Conservation (phyloP, 2,329 filamentous ascomycete species). For the Cladosporium sp. region DNA sequence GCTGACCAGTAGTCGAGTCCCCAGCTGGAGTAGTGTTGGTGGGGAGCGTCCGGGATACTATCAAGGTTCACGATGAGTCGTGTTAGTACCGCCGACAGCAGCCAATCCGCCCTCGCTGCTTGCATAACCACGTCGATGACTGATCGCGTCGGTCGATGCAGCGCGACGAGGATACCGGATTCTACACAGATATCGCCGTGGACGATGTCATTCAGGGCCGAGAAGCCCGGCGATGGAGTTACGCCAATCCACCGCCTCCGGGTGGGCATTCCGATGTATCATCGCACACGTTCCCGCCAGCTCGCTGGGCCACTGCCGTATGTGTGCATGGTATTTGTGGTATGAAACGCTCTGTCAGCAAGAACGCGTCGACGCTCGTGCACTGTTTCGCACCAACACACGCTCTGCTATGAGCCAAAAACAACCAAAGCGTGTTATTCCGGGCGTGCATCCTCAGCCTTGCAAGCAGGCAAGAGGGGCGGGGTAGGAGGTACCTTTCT, state of each 20-base stretch:
- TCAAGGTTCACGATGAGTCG: not conserved
- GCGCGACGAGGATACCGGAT: constrained; percentile 1
- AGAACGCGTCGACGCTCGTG: not conserved
- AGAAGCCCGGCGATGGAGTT: not conserved
- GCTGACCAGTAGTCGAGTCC: not conserved
- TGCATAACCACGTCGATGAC: constrained; percentile 1
- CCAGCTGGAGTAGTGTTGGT: not conserved
- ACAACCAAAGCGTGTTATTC: constrained; percentile 6
- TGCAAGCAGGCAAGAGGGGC: constrained; percentile 3
- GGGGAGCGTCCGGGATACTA: not conserved
- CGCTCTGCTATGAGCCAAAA: not conserved
- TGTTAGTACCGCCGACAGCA: not conserved
- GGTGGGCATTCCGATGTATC: constrained; percentile 4
- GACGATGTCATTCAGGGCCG: not conserved
- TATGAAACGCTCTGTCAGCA: constrained; percentile 5
- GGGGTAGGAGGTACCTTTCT: constrained; percentile 10
- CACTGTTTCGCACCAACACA: constrained; percentile 3
- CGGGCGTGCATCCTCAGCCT: constrained; percentile 7
- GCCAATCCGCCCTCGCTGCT: not conserved
- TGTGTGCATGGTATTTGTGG: not conserved
- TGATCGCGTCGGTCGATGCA: constrained; percentile 3
- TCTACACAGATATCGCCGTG: constrained; percentile 1
- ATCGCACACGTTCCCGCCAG: not conserved
- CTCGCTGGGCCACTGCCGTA: constrained; percentile 6
- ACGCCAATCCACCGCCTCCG: constrained; percentile 3